These are phyloP conservation scores for Lipomyces lipofer DNA, from an alignment of 805 yeast species.

Conservation along the genomic window DNA sequence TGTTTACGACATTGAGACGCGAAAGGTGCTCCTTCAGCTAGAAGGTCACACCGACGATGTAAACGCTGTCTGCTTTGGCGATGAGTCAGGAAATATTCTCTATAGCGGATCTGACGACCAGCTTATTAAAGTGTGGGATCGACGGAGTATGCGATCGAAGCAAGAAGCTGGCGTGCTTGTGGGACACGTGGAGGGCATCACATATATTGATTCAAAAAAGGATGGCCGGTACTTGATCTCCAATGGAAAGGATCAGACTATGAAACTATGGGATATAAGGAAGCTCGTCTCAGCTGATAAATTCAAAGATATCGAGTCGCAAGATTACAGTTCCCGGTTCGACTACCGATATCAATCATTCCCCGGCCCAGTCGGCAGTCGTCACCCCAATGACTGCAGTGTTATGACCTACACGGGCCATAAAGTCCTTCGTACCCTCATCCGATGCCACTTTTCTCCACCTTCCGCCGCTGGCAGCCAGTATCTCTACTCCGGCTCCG, in stretches of 20 bases:
- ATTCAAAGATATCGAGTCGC: slow-evolving; percentile 7
- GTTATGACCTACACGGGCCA: slow-evolving; percentile 39
- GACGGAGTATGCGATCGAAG: slow-evolving; percentile 27
- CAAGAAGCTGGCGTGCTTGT: slow-evolving; percentile 35
- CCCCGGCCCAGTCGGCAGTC: slow-evolving; percentile 28
- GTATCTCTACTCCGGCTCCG: slow-evolving; percentile 38
- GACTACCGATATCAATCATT: slow-evolving; percentile 34
- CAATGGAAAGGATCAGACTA: slow-evolving; percentile 38
- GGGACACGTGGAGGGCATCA: slow-evolving; percentile 39
- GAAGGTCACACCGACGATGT: slow-evolving; percentile 35
- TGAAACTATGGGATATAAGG: slow-evolving; percentile 40
- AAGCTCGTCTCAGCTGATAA: slow-evolving; percentile 24
- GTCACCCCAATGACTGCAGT: slow-evolving; percentile 36
- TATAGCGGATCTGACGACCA: slow-evolving; percentile 56
- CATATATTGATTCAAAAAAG: slow-evolving; percentile 35
- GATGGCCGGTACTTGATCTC: slow-evolving; percentile 36
- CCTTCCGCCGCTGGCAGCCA: slow-evolving; percentile 34
- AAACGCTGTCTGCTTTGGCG: slow-evolving; percentile 36
- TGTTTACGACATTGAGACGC: slow-evolving; percentile 32
- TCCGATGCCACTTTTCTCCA: slow-evolving; percentile 39
- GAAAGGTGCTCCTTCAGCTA: slow-evolving; percentile 14
- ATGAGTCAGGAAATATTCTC: slow-evolving; percentile 42
- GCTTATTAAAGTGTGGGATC: slow-evolving; percentile 53
- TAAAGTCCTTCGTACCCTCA: slow-evolving; percentile 35
- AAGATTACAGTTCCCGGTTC: slow-evolving; percentile 26